Percentiles rank a stretch among this genome's conserved stretches.
Conservation (phyloP, 1,139 yeast species). For the Saccharomyces hybrid region DNA sequence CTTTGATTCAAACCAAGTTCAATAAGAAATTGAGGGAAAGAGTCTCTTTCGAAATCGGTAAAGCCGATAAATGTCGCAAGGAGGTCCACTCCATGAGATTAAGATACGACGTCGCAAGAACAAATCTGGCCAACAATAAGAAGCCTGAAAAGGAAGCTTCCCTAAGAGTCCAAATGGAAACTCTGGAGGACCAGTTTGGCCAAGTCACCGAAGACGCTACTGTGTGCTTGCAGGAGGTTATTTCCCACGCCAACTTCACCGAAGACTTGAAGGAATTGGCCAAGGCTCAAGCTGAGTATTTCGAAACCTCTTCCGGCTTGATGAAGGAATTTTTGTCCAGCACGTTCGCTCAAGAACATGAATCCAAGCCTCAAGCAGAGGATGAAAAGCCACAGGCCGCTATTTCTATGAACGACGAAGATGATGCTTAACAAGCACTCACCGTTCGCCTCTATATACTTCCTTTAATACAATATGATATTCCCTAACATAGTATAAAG, state of each 20-base stretch:
- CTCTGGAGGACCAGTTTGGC: constrained; percentile 84
- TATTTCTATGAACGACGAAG: constrained; percentile 5
- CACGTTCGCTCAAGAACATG: constrained; percentile 3
- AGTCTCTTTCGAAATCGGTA: constrained; percentile 54
- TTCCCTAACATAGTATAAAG: background rate
- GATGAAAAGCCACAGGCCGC: constrained; percentile 1
- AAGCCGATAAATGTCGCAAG: constrained; percentile 64
- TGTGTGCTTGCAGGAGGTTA: constrained; percentile 72
- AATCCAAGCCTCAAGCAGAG: background rate
- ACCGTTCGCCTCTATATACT: background rate
- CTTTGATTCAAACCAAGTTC: constrained; percentile 59
- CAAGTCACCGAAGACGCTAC: constrained; percentile 88
- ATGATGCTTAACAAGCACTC: background rate
- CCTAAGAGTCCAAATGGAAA: constrained; percentile 70
- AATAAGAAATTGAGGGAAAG: constrained; percentile 62
- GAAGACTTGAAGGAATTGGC: constrained; percentile 62
- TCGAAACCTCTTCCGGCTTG: constrained; percentile 65
- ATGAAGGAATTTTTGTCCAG: constrained; percentile 50
- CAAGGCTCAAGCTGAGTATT: constrained; percentile 77
- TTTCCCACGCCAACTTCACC: constrained; percentile 66
- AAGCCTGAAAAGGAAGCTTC: constrained; percentile 70
- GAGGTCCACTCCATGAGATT: constrained; percentile 74
- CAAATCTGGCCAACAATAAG: constrained; percentile 52
- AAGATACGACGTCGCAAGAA: constrained; percentile 73
- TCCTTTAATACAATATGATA: background rate